Base-by-base conservation (phyloP, 139 green algal species). In the Tetradesmus obliquus region DNA sequence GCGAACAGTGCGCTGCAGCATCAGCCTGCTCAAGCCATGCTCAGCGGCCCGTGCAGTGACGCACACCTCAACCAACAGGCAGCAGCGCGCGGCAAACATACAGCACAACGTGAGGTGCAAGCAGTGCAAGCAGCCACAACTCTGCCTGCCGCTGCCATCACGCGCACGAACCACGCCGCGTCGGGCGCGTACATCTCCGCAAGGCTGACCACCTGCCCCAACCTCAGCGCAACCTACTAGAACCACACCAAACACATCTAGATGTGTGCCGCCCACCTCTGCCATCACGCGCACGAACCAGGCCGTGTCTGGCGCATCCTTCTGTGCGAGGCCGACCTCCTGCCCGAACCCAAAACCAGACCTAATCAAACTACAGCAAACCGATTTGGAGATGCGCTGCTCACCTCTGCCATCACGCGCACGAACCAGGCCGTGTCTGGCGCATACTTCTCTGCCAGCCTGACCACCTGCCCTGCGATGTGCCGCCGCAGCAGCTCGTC, bases 231-330 rank as follows among this genome's bases (percentile, higher is more conserved):
- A 45, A 45, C 32, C 32, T 45, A 45, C 32, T 45, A 45, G 32
- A 45, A 45, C 32, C 32, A 45, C 32, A 45, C 32, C 32, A 45
- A 45, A 45, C 32, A 45, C 32, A 45, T 45, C 32, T 45, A 45
- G 32, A 45, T 45, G 32, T 45, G 32, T 45, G 19, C 32, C 32
- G 32, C 71, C 71, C 51, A 90, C 86, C 87, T 86, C 87, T 80
- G 87, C 79, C 94, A 99, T 97, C 54, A 96, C 98, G 84, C 96
- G 92, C 53, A 99, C 95, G 95, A 98, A 99, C 98, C 98, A 99
- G 71, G 95, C 81, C 53, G 95, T 97, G 81, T 94, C 96, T n/a
- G 98, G 98, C 0, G 98, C 97, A 87, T 98, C 99, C 69, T 97
- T 96, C 93, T 99, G 98, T 0, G 97, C 97, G 82, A 99, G 94